Evolutionary conservation across 2,329 filamentous ascomycete species (phyloP).

Genomic region (Pleomassaria siparia): DNA sequence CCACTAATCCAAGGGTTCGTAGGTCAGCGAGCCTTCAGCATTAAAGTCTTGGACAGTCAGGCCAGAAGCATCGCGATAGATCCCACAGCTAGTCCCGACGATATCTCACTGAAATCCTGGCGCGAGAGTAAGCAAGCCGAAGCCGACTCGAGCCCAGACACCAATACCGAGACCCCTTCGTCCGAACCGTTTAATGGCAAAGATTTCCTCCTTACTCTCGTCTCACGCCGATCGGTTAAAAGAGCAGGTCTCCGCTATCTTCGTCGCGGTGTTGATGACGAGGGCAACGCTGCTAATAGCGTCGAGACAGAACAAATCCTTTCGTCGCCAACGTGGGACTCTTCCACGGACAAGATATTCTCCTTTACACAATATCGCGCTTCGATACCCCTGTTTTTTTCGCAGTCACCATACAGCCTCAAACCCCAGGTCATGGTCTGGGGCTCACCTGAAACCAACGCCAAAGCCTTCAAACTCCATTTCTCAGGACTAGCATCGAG

Average conservation of each 20-base stretch:
- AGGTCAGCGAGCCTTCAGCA: conserved; percentile 78
- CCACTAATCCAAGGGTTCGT: conserved; percentile 94
- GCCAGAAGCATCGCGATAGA: conserved; percentile 39
- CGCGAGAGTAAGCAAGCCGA: conserved; percentile 31
- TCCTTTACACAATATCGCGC: conserved; percentile 88
- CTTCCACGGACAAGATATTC: conserved; percentile 61
- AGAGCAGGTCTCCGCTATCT: conserved; percentile 88
- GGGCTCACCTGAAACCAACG: conserved; percentile 79
- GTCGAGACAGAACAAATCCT: conserved; percentile 97
- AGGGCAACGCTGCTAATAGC: conserved; percentile 83
- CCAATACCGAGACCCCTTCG: conserved; percentile 12
- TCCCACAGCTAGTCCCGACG: conserved; percentile 33
- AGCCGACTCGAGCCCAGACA: conserved; percentile 10
- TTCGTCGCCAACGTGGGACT: conserved; percentile 67
- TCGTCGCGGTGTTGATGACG: conserved; percentile 85
- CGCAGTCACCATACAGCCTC: conserved; percentile 89
- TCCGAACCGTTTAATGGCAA: conserved; percentile 42
- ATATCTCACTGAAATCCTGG: conserved; percentile 38
- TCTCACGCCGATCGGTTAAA: conserved; percentile 86
- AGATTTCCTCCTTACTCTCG: conserved; percentile 77
- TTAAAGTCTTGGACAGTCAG: conserved; percentile 54
- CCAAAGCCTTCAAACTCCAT: conserved; percentile 75
- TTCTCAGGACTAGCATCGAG: conserved; percentile 68
- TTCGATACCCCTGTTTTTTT: conserved; percentile 93
- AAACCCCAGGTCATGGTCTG: conserved; percentile 83